These are phyloP conservation scores for Scedosporium aurantiacum DNA, from an alignment of 2,329 filamentous ascomycete genomes.

Conservation along the genomic window DNA sequence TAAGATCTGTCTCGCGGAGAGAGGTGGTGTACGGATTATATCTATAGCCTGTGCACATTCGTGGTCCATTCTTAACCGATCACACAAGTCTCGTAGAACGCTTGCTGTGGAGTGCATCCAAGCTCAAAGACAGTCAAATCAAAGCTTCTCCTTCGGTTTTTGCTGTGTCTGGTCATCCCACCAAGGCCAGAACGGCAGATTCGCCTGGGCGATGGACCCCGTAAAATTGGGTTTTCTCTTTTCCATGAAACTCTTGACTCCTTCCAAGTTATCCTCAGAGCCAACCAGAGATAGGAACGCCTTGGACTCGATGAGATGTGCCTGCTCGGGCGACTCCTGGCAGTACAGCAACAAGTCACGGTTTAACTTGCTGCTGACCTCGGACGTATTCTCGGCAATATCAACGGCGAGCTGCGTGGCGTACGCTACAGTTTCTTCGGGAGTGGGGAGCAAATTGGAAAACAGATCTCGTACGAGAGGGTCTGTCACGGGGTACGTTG, in stretches of 20 bases:
- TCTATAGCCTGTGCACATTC: no score
- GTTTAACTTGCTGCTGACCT: slow-evolving; percentile 22
- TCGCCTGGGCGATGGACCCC: background rate
- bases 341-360: slow-evolving; percentile 16
- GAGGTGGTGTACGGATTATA: no score
- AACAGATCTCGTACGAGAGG: slow-evolving; percentile 8
- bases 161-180: background rate
- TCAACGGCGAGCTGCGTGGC: slow-evolving; percentile 50
- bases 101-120: no score
- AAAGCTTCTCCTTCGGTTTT: background rate
- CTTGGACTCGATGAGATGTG: slow-evolving; percentile 51
- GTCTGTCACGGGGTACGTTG: slow-evolving; percentile 5
- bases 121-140: background rate
- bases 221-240: slow-evolving; percentile 34
- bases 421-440: slow-evolving; percentile 49
- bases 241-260: slow-evolving; percentile 65
- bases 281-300: slow-evolving; percentile 49
- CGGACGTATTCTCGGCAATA: slow-evolving; percentile 59
- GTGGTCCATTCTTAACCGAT: no score
- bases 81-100: no score
- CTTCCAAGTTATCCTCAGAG: slow-evolving; percentile 66
- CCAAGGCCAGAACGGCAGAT: background rate
- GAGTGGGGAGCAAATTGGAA: slow-evolving; percentile 2
- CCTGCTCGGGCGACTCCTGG: slow-evolving; percentile 58
- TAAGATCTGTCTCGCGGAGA: no score